Percentiles rank a stretch among this genome's conserved stretches.
Evolutionary conservation across 2,329 filamentous ascomycete species (phyloP).

Genomic region (Paraphoma chrysanthemicola): DNA sequence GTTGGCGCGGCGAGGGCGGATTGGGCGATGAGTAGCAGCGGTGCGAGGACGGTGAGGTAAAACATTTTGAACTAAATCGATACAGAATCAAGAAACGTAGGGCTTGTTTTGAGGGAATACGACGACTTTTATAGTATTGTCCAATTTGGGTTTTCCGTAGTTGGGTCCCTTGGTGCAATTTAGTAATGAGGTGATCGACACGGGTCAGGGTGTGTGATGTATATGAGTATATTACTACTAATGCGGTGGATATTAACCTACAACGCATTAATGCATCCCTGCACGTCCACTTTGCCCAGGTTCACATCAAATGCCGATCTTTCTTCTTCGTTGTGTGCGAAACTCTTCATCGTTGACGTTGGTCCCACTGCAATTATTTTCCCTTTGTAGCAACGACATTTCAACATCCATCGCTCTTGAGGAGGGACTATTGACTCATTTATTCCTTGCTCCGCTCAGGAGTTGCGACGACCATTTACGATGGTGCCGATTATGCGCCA

Average conservation of each 20-base stretch:
- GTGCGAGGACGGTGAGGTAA: not conserved
- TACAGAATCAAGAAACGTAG: not conserved
- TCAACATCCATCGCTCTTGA: too few relatives aligned
- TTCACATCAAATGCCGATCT: too few relatives aligned
- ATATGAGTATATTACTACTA: not conserved
- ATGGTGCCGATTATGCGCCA: not conserved
- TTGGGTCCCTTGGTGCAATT: not conserved
- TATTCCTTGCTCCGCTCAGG: too few relatives aligned
- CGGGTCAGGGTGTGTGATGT: not conserved
- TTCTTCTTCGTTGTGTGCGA: too few relatives aligned
- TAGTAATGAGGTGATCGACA: not conserved
- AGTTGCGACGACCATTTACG: not conserved
- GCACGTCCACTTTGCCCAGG: too few relatives aligned
- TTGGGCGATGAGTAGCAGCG: not conserved
- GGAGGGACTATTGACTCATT: too few relatives aligned
- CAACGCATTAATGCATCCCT: not conserved
- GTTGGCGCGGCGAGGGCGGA: not conserved
- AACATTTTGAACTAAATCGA: not conserved
- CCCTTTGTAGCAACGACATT: too few relatives aligned
- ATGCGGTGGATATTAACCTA: not conserved
- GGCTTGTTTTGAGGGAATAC: not conserved
- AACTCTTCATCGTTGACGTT: too few relatives aligned
- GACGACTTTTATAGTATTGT: not conserved
- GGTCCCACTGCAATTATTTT: too few relatives aligned
- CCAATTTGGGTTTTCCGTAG: too few relatives aligned